Conservation (phyloP, 2,329 filamentous ascomycete species). For the Aspergillus vadensis region DNA sequence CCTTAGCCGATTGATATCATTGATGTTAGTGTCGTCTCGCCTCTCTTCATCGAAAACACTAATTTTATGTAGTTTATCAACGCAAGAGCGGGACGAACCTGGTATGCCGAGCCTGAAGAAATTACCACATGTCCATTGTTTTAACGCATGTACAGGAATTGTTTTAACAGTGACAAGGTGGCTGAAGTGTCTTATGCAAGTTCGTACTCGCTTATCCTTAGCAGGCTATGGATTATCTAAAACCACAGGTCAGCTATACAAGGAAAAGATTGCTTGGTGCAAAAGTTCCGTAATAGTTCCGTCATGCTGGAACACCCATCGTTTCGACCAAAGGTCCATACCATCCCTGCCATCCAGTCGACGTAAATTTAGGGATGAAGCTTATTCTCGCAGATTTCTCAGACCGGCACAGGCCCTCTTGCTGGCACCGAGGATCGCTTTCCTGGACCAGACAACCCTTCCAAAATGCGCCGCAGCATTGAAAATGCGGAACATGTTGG, state of each 20-base stretch:
- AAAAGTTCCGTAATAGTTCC: conserved; percentile 95
- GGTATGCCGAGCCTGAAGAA: conserved; percentile 46
- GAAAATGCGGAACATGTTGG: conserved; percentile 86
- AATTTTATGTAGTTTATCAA: conserved; percentile 65
- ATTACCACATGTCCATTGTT: conserved; percentile 13
- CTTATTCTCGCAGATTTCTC: conserved; percentile 53
- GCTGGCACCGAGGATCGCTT: conserved; percentile 75
- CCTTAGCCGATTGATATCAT: conserved; percentile 71
- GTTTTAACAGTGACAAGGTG: conserved; percentile 79
- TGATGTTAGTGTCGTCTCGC: conserved; percentile 53
- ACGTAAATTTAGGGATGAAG: background rate
- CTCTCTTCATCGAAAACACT: background rate
- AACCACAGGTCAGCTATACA: conserved; percentile 69
- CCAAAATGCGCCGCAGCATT: conserved; percentile 83
- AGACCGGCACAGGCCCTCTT: conserved; percentile 52
- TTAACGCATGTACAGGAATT: conserved; percentile 59
- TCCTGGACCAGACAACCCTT: conserved; percentile 77
- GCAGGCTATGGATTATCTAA: conserved; percentile 23
- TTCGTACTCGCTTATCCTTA: conserved; percentile 48
- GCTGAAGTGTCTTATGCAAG: conserved; percentile 95
- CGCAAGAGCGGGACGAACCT: conserved; percentile 69
- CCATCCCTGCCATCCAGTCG: background rate
- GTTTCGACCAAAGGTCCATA: conserved; percentile 78
- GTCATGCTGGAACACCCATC: conserved; percentile 85
- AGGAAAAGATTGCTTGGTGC: conserved; percentile 83